Base-by-base conservation (phyloP, 805 yeast species). In the Spathaspora passalidarum region DNA sequence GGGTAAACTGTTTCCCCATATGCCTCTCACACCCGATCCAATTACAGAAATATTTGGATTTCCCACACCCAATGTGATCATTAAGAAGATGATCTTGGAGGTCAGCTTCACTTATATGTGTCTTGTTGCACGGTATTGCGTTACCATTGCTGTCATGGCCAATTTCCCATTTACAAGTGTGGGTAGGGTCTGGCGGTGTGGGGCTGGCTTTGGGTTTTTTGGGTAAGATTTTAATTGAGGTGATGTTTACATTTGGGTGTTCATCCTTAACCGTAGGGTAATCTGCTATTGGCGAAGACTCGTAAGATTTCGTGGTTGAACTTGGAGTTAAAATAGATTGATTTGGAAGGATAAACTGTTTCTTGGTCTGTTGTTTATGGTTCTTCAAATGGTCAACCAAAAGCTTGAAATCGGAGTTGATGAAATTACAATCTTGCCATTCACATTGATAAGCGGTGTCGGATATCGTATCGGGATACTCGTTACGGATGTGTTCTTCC, bases 11-110 rank as follows among this genome's bases (percentile, higher is more conserved):
- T 50, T 78, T 74, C 3, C 79, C 75, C 22, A 65, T 61, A 48
- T 69, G 69, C 32, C 97, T 77, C 18, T 76, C 76, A 64, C 99
- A 94, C 2, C 79, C 84, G 8, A 73, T 62, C 99, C 99, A 94
- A 35, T 65, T 56, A 60, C 99, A 94, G 11, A 63, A 62, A 58
- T 91, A 89, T 18, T 68, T 63, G 1, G 85, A 76, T 59, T 85
- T 78, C 1, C 97, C 90, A 8, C 84, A 76, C 2, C 86, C 86
- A 14, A 94, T 71, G 60, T 94, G 99, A 16, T 64, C 73, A 5
- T 69, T 62, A 7, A 81, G 76, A 16, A 94, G 56, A 63, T 94
- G 99, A 4, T 76, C 69, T 32, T 90, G 88, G 43, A 94, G 70
- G 5, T 76, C 85, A 11, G 80, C 79, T 2, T 86, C 77, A 5